Evolutionary conservation across 768 basidiomycete genomes (phyloP), one percentile per base, ranked within the genome.

Genomic region (Coprinopsis marcescibilis): DNA sequence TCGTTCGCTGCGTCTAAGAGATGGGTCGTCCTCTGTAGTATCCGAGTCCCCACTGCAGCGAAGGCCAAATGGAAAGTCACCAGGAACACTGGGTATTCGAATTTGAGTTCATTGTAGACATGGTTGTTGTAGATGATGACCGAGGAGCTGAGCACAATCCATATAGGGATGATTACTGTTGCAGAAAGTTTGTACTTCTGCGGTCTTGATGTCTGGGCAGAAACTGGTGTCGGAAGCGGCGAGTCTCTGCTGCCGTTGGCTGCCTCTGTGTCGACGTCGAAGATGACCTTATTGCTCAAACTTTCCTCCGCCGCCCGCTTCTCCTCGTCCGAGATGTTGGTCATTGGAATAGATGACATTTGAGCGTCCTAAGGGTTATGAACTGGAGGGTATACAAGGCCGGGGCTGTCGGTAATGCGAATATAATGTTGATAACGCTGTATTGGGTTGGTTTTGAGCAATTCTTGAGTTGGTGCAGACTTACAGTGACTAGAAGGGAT

Each of bases 61-160:
- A 76, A 71, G n/a, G 68, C 67, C 53, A 89, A 81, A 63, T 92
- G 92, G 77, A 77, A 94, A 33, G 91, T 94, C 46, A 93, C 91
- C 37, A 92, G 77, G 66, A 94, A 95, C 53, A 96, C 91, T 23
- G 94, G 94, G 70, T 72, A 96, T 59, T 80, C 79, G 73, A 96
- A 96, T 50, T 81, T 65, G 58, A 87, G 79, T 36, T 76, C 77
- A 66, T 87, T 88, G 74, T 89, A 91, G 55, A 89, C 66, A 60
- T 83, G 83, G 65, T 92, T 95, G 78, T 96, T 96, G 80, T 97
- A 96, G 49, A 96, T 81, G 68, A 97, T 97, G 61, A 97, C 94
- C 6, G 80, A 62, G 20, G 91, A 90, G 53, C 83, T 87, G 55
- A 95, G 83, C 15, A 80, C 68, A 58, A 96, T 97, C 95, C 95